Evolutionary conservation across 2,329 filamentous ascomycete species (phyloP), one percentile per base, ranked within the genome.

Genomic region (Penicillium sp.): DNA sequence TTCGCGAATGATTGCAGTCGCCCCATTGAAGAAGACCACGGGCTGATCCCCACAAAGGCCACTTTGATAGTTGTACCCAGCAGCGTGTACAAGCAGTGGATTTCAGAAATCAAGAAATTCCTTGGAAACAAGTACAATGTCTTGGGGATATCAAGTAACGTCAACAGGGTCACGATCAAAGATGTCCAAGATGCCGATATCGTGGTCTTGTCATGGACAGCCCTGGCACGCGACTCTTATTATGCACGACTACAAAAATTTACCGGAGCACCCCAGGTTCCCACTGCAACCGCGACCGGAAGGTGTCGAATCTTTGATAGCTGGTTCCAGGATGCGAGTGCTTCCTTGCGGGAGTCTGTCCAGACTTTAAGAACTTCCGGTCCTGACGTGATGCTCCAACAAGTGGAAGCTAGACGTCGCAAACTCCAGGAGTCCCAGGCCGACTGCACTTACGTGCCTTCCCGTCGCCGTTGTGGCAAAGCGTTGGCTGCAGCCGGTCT

Each of bases 61-160:
- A 86, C 82, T 0, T 61, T 87, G 2, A 77, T 86, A 25, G 62
- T 87, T 0, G 78, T 80, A 6, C 83, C 83, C 0, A 52, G 63
- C 0, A 76, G 79, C 41, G 68, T 87, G 4, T 65, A 77, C 1
- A 59, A 70, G 5, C 84, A 87, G 59, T 87, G 84, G 84, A 58
- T 61, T 8, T 60, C 64, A 0, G 83, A 87, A 53, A 74, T 81
- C 12, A 40, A 57, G 2, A 78, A 78, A 42, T 82, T 79, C 58
- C 62, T 80, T 3, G 71, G 66, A 3, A 54, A 46, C 0, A 63
- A 63, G 5, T 75, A 75, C 57, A 68, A 67, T 2, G 65, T 83
- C 3, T 38, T 81, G 1, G 53, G 72, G 1, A 71, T 84, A 11
- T 14, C 27, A 0, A 0, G 40, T 35, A 6, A 64, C 10, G 2